Evolutionary conservation across 345 rosid genomes (phyloP), one percentile per base, ranked within the genome.

Genomic region (Geranium brycei): DNA sequence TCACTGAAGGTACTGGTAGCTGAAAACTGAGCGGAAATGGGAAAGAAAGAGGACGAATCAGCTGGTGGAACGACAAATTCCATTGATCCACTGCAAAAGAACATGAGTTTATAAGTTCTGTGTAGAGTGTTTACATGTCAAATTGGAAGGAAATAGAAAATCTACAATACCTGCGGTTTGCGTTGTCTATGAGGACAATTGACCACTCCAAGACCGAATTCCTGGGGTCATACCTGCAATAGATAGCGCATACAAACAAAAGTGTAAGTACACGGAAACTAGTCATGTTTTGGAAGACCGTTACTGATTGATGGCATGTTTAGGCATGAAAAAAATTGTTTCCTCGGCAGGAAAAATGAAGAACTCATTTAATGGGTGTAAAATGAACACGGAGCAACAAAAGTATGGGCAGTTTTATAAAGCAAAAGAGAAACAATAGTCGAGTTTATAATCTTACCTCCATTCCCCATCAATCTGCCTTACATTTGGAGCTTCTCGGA

Each of bases 41-140:
- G 99, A 79, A 95, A 95, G 78, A 91, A 95, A 13, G 67, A 80
- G 12, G 97, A 85, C 59, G 99, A 76, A 82, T 95, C 97, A 62
- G 80, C 95, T 57, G 99, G 87, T 62, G 99, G 99, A 69, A 95
- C 97, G 32, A 87, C 95, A 69, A 95, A 95, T 80, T 95, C 99
- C 99, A 95, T 80, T 17, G 96, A 82, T 68, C 99, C 99, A 78
- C 99, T 95, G 88, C 80, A 17, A 73, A 71, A 32, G 10, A 65
- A 19, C 51, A 62, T 4, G 58, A 17, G 3, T 47, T 17, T 35
- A 74, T 47, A 13, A 47, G 53, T 13, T 8, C 11, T 47, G 11
- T 11, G 3, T 13, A 47, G 53, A 47, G 53, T 6, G 47, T 38
- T 38, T 5, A 47, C 41, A 11, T 13, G 10, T 0, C 13, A 47